These are phyloP conservation scores for Ophiostoma ips DNA, from an alignment of 2,329 filamentous ascomycete species.

Conservation along the genomic window DNA sequence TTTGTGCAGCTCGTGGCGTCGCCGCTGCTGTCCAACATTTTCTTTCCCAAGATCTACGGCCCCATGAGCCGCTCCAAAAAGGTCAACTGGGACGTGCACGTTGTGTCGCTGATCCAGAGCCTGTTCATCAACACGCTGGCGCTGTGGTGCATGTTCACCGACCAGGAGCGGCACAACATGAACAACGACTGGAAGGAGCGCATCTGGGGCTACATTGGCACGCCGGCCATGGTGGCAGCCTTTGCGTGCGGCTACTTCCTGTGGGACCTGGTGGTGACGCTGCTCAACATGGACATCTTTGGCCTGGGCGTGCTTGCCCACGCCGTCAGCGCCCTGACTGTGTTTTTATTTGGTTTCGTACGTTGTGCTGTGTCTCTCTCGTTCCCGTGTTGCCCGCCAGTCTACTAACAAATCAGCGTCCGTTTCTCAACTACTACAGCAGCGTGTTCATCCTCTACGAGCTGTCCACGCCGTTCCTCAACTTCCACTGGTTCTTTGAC, in stretches of 20 bases:
- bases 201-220: slow-evolving; percentile 66
- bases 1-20: slow-evolving; percentile 52
- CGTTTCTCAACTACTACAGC: slow-evolving; percentile 74
- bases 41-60: slow-evolving; percentile 52
- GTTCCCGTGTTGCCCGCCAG: neutral
- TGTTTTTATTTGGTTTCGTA: slow-evolving; percentile 60
- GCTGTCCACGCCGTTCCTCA: slow-evolving; percentile 71
- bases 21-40: slow-evolving; percentile 46
- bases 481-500: slow-evolving; percentile 87
- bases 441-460: slow-evolving; percentile 77
- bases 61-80: slow-evolving; percentile 47
- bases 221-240: slow-evolving; percentile 57
- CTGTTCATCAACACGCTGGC: slow-evolving; percentile 56
- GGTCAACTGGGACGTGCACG: slow-evolving; percentile 75
- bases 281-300: slow-evolving; percentile 55
- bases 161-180: slow-evolving; percentile 55
- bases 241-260: slow-evolving; percentile 72
- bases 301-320: slow-evolving; percentile 66
- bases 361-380: neutral
- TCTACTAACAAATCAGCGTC: slow-evolving; percentile 38
- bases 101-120: slow-evolving; percentile 72
- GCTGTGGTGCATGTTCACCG: slow-evolving; percentile 57
- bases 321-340: slow-evolving; percentile 56
- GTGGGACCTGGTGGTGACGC: slow-evolving; percentile 64
- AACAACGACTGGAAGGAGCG: slow-evolving; percentile 43